Percentiles rank a stretch among this genome's conserved stretches.
These are phyloP conservation scores for Platanthera zijinensis DNA, from an alignment of 106 monocot species.

Conservation along the genomic window DNA sequence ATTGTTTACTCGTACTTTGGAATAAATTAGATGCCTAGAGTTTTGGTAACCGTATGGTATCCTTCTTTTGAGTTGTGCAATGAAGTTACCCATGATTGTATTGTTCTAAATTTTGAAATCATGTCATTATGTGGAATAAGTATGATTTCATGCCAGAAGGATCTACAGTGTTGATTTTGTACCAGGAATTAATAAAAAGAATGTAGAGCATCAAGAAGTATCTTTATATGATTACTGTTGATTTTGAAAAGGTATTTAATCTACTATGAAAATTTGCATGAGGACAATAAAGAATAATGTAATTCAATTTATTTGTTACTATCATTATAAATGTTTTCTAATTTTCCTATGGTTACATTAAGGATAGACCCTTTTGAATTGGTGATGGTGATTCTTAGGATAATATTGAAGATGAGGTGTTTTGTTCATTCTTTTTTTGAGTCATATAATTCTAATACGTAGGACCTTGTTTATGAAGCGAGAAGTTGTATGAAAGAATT, in stretches of 20 bases:
- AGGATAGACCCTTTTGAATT: neutral
- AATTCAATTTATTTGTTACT: neutral
- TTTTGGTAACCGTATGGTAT: neutral
- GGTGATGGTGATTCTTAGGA: neutral
- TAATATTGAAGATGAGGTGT: neutral
- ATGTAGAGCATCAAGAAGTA: neutral
- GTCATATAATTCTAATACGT: neutral
- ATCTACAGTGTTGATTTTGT: neutral
- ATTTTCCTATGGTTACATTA: neutral
- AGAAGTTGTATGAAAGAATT: neutral
- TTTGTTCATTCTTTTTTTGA: neutral
- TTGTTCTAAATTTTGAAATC: neutral
- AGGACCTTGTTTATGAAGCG: neutral
- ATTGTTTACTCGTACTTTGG: neutral
- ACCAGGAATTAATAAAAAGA: neutral
- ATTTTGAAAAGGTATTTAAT: neutral
- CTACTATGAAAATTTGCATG: neutral
- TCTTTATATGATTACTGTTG: neutral
- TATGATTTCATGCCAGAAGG: neutral
- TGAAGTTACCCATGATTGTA: neutral
- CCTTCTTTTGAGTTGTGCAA: neutral
- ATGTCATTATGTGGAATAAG: neutral
- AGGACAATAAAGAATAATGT: neutral
- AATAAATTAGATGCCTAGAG: neutral
- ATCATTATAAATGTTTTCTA: neutral